These are phyloP conservation scores for Fusarium brevicatenulatum DNA, from an alignment of 2,329 filamentous ascomycete species.

Conservation along the genomic window DNA sequence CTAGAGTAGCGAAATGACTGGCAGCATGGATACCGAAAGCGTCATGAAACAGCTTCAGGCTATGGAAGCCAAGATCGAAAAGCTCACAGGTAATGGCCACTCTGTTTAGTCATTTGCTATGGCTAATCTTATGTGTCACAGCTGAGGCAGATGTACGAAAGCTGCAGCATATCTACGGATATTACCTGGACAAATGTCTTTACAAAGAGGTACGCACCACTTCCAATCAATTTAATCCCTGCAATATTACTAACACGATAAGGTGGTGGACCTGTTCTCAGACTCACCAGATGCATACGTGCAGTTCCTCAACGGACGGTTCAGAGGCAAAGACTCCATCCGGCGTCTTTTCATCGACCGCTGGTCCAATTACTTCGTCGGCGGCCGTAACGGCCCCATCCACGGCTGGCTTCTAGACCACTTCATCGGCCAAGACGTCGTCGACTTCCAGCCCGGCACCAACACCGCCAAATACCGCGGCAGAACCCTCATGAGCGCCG, in stretches of 20 bases:
- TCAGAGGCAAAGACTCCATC: background rate
- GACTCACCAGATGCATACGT: background rate
- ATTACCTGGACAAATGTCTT: background rate
- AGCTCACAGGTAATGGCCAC: background rate
- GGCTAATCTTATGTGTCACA: background rate
- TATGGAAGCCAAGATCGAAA: background rate
- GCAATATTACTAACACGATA: background rate
- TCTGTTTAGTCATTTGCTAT: rapidly evolving
- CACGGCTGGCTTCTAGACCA: background rate
- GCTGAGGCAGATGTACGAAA: background rate
- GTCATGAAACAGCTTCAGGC: background rate
- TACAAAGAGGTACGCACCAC: background rate
- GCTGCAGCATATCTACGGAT: background rate
- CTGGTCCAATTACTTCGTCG: background rate
- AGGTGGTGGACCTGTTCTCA: background rate
- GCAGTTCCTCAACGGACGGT: background rate
- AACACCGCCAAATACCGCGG: background rate
- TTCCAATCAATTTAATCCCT: background rate
- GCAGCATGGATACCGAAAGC: background rate
- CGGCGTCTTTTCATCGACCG: background rate
- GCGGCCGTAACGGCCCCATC: background rate
- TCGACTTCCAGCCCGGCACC: background rate
- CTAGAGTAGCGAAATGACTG: background rate
- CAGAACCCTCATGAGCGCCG: background rate
- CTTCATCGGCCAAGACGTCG: background rate